These are phyloP conservation scores for Thelonectria rubi DNA, from an alignment of 2,329 filamentous ascomycete species.

Conservation along the genomic window DNA sequence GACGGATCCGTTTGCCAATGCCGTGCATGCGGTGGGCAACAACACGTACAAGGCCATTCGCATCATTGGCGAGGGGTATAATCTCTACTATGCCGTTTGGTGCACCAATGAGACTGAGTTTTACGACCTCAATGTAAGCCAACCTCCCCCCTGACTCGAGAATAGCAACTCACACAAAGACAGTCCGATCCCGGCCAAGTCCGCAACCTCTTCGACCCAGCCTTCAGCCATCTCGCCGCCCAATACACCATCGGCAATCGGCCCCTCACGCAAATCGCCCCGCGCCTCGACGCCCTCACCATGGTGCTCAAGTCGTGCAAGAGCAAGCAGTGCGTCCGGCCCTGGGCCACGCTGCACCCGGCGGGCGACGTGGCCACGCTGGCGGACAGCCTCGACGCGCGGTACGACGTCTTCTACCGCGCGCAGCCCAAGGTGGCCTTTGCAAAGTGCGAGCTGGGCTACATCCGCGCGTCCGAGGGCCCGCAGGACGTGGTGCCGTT, in stretches of 20 bases:
- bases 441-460: slow-evolving; percentile 12
- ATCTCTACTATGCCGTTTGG: slow-evolving; percentile 65
- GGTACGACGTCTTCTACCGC: slow-evolving; percentile 10
- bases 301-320: slow-evolving; percentile 21
- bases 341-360: slow-evolving; percentile 7
- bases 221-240: background rate
- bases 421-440: slow-evolving; percentile 19
- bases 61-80: slow-evolving; percentile 57
- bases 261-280: background rate
- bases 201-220: slow-evolving; percentile 10
- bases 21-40: slow-evolving; percentile 29
- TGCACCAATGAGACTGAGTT: slow-evolving; percentile 60
- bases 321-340: background rate
- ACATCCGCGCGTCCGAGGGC: slow-evolving; percentile 11
- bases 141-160: background rate
- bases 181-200: slow-evolving; percentile 16
- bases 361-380: slow-evolving; percentile 9
- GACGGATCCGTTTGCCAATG: background rate
- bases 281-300: slow-evolving; percentile 5
- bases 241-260: slow-evolving; percentile 5
- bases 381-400: background rate
- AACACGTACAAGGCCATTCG: slow-evolving; percentile 65
- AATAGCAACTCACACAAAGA: background rate
- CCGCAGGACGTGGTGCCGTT: slow-evolving; percentile 13
- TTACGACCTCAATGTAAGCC: slow-evolving; percentile 59